Evolutionary conservation across 176 grass and related monocot species (phyloP).

Genomic region (Stipa capillata): DNA sequence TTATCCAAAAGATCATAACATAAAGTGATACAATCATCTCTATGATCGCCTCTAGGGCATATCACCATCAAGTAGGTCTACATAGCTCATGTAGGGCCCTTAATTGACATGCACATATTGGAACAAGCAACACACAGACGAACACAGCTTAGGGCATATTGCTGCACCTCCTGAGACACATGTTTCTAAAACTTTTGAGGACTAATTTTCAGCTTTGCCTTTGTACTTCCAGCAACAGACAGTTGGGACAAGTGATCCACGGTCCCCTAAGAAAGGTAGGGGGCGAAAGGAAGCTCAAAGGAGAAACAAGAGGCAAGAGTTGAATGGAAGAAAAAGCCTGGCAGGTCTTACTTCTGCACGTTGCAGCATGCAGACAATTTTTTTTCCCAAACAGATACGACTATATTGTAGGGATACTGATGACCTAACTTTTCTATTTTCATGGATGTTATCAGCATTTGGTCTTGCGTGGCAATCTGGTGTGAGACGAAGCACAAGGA

Average conservation of each 20-base stretch:
- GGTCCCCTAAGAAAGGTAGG: neutral
- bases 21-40: too few species aligned
- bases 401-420: constrained; percentile 18
- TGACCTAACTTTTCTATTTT: constrained; percentile 12
- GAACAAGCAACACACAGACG: neutral
- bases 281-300: constrained; percentile 26
- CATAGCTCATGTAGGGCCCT: neutral
- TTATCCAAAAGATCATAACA: neutral
- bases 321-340: constrained; percentile 33
- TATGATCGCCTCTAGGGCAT: neutral
- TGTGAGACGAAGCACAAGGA: constrained; percentile 73
- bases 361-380: constrained; percentile 7
- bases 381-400: neutral
- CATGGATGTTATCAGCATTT: constrained; percentile 27
- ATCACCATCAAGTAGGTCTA: neutral
- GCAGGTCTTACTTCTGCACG: constrained; percentile 35
- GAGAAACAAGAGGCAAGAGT: constrained; percentile 31
- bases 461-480: constrained; percentile 53
- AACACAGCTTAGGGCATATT: neutral
- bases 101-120: neutral
- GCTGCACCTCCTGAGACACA: neutral
- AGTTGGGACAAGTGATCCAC: neutral
- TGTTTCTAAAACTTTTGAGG: neutral
- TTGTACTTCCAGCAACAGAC: constrained; percentile 33
- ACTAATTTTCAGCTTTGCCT: neutral